Conservation (phyloP, 345 rosid species). For the Hirschfeldia incana region DNA sequence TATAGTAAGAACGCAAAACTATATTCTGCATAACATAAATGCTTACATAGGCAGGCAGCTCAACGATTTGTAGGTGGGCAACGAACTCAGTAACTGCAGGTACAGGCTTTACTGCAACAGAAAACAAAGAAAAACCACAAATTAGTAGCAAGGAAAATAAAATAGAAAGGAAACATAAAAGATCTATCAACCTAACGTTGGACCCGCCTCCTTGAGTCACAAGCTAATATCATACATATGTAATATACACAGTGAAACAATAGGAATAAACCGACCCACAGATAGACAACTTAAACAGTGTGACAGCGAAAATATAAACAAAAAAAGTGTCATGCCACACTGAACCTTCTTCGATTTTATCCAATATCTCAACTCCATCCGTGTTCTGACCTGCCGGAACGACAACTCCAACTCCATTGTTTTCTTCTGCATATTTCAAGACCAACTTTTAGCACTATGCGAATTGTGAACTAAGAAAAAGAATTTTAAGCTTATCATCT, state of each 20-base stretch:
- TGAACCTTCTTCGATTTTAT: conserved; percentile 29
- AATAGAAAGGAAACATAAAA: no score
- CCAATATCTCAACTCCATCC: conserved; percentile 18
- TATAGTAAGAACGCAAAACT: background rate
- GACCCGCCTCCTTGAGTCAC: background rate
- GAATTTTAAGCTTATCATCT: background rate
- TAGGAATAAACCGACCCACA: background rate
- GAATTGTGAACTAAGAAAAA: background rate
- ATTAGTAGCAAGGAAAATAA: background rate
- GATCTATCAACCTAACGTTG: no score
- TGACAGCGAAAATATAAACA: background rate
- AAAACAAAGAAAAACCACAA: conserved; percentile 13
- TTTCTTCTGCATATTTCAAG: conserved; percentile 21
- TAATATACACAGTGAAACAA: background rate
- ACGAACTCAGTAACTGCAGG: conserved; percentile 71
- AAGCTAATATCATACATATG: background rate
- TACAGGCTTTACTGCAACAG: conserved; percentile 69
- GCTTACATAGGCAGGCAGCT: conserved; percentile 86
- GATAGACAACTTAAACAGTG: background rate
- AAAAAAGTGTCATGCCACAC: background rate
- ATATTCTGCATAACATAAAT: background rate
- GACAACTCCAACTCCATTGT: conserved; percentile 17
- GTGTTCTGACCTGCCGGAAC: conserved; percentile 16
- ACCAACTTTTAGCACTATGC: background rate
- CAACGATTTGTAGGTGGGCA: conserved; percentile 89